Evolutionary conservation across 2,329 filamentous ascomycete species (phyloP).

Genomic region (Aphanoascus verrucosus): DNA sequence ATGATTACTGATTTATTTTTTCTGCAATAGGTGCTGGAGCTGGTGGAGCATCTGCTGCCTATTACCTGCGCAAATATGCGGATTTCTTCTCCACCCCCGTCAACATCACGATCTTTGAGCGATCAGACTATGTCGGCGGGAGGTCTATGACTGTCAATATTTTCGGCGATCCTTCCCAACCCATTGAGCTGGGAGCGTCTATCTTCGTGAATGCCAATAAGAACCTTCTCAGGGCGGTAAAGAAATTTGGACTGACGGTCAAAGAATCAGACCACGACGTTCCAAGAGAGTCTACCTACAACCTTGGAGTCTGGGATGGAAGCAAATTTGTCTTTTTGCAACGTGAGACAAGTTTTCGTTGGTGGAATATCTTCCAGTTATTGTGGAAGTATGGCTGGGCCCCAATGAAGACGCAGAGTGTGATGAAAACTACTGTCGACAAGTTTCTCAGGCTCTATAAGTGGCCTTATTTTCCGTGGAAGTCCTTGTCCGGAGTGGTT

Average conservation of each 20-base stretch:
- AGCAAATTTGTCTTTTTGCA: conserved; percentile 59
- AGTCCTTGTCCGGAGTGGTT: conserved; percentile 58
- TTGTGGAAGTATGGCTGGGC: conserved; percentile 77
- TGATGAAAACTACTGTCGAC: conserved; percentile 60
- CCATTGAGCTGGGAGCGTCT: conserved; percentile 78
- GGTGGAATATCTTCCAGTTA: conserved; percentile 71
- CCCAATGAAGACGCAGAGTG: conserved; percentile 59
- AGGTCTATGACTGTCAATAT: conserved; percentile 75
- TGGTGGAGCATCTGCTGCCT: conserved; percentile 76
- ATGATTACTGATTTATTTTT: not conserved
- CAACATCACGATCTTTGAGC: conserved; percentile 83
- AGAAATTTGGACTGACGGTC: conserved; percentile 57
- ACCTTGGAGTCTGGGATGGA: conserved; percentile 78
- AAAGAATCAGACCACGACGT: conserved; percentile 41
- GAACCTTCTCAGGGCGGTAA: conserved; percentile 65
- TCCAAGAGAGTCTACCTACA: conserved; percentile 35
- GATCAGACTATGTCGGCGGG: conserved; percentile 65
- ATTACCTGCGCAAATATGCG: conserved; percentile 65
- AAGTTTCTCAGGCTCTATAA: conserved; percentile 74
- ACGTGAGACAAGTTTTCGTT: conserved; percentile 49
- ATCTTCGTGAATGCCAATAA: conserved; percentile 82
- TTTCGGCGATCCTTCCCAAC: conserved; percentile 54
- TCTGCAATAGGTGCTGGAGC: conserved; percentile 64
- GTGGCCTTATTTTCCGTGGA: conserved; percentile 71
- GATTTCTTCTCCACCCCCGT: conserved; percentile 48